phyloP scores from a whole-genome alignment of 768 basidiomycete species.

The Pisolithus marmoratus region DNA sequence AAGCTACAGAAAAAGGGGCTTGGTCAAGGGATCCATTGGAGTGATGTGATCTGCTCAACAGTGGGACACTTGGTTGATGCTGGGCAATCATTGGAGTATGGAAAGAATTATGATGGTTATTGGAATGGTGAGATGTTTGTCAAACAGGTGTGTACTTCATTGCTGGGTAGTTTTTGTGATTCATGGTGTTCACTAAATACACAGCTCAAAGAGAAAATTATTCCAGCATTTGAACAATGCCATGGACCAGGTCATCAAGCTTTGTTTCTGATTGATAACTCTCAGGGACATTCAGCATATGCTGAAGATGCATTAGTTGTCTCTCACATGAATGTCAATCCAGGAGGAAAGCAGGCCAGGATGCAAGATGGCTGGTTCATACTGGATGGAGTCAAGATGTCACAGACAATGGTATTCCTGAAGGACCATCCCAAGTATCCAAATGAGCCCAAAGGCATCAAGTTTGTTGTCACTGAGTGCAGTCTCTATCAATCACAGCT shows the following conservation, averaged over 20 bases:
- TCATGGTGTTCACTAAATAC: not conserved
- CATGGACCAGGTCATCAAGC: conserved; percentile 19
- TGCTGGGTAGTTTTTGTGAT: too few species aligned
- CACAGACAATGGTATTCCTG: conserved; percentile 28
- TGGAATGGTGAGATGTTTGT: conserved; percentile 31
- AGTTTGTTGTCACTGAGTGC: conserved; percentile 21
- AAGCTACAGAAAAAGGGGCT: conserved; percentile 33
- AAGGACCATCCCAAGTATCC: conserved; percentile 25
- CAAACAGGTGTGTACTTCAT: conserved; percentile 26
- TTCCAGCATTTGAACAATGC: conserved; percentile 2
- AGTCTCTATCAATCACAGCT: too few species aligned
- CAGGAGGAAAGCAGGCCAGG: conserved; percentile 18
- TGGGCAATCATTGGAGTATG: conserved; percentile 34
- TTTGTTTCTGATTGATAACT: conserved; percentile 17
- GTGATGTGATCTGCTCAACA: conserved; percentile 29
- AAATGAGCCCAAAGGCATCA: conserved; percentile 29
- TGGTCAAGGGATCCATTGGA: conserved; percentile 32
- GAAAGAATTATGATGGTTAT: conserved; percentile 39
- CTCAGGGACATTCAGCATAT: conserved; percentile 22
- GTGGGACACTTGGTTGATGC: conserved; percentile 10
- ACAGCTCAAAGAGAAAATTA: conserved; percentile 10
- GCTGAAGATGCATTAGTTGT: conserved; percentile 14
- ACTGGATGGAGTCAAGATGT: conserved; percentile 16
- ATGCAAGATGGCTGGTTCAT: conserved; percentile 29
- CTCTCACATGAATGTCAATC: conserved; percentile 17